Evolutionary conservation across 306 rosid genomes (phyloP).

Genomic region (Astragalus glycyphyllos): DNA sequence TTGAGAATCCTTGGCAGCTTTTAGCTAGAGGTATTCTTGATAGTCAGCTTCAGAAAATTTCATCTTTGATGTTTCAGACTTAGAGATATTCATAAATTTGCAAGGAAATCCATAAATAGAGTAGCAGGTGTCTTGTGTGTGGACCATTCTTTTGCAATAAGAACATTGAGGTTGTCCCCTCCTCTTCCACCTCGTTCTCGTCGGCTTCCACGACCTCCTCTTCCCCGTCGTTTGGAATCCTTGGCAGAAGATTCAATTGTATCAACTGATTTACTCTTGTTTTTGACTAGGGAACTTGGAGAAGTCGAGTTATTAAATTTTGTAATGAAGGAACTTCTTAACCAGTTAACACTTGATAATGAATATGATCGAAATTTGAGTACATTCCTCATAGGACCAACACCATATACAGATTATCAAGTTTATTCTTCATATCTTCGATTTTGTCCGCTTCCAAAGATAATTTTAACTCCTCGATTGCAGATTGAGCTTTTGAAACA

Average conservation of each 20-base stretch:
- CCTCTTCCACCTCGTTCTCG: neutral
- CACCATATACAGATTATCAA: neutral
- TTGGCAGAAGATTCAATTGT: too few species aligned
- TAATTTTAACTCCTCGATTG: neutral
- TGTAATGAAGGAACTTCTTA: neutral
- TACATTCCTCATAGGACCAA: too few species aligned
- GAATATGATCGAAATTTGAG: neutral
- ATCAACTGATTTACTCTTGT: neutral
- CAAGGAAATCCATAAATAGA: too few species aligned
- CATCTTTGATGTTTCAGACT: too few species aligned
- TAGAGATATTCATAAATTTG: too few species aligned
- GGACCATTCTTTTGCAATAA: neutral
- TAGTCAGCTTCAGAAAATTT: neutral
- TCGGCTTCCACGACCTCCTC: neutral
- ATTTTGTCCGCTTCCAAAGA: neutral
- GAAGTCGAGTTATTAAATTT: neutral
- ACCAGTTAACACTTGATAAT: neutral
- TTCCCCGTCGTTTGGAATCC: too few species aligned
- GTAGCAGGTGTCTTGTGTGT: neutral
- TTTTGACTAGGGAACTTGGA: neutral
- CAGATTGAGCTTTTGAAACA: neutral
- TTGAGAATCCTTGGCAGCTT: neutral
- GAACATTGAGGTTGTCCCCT: neutral
- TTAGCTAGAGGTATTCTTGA: neutral
- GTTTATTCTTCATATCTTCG: neutral